phyloP scores from a whole-genome alignment of 2,329 filamentous ascomycete species.

The Gaeumannomyces sp. region DNA sequence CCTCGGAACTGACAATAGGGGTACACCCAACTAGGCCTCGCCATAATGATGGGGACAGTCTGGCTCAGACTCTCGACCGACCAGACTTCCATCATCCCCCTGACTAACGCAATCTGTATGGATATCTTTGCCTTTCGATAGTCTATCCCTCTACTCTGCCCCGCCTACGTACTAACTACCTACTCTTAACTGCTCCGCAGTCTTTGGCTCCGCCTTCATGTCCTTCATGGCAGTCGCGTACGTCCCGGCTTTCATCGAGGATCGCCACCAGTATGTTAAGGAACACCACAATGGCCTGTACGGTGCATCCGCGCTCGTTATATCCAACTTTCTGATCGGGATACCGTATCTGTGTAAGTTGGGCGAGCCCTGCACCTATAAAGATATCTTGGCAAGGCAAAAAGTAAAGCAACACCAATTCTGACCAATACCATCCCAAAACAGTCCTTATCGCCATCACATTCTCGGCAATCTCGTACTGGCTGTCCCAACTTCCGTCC shows the following conservation, averaged over 20 bases:
- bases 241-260: conserved; percentile 77
- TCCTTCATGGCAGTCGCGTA: conserved; percentile 81
- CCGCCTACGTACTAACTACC: background rate
- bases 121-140: background rate
- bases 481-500: conserved; percentile 71
- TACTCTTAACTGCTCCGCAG: conserved; percentile 22
- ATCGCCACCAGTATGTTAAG: conserved; percentile 65
- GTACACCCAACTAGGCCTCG: conserved; percentile 43
- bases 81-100: conserved; percentile 71
- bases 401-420: background rate
- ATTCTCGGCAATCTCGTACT: conserved; percentile 73
- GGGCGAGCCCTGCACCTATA: background rate
- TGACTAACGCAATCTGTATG: conserved; percentile 68
- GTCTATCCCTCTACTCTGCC: background rate
- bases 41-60: conserved; percentile 83
- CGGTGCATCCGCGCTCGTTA: conserved; percentile 63
- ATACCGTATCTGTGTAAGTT: conserved; percentile 65
- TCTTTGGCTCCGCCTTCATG: conserved; percentile 70
- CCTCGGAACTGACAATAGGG: background rate
- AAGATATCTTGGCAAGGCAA: background rate
- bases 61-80: conserved; percentile 66
- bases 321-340: conserved; percentile 78
- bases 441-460: conserved; percentile 64
- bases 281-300: conserved; percentile 79
- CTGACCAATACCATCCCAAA: conserved; percentile 11